Conservation (phyloP, 371 early-diverging fungal genomes). For the Mucor racemosus region DNA sequence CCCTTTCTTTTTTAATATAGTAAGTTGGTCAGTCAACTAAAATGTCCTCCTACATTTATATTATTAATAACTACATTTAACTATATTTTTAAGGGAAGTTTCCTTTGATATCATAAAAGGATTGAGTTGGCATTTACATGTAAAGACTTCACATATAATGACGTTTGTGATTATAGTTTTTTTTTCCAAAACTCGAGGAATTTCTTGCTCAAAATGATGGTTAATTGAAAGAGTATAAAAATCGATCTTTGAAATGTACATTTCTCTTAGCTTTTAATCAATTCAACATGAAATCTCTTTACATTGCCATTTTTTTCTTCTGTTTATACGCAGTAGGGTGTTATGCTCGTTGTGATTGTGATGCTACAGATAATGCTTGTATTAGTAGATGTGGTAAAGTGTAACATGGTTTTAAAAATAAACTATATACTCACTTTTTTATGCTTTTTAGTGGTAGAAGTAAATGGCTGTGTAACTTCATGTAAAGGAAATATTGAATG, state of each 20-base stretch:
- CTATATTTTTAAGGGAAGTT: neutral
- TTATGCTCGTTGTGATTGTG: slow-evolving; percentile 29
- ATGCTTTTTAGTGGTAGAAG: slow-evolving; percentile 18
- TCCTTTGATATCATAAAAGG: too few species aligned
- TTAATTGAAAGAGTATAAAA: too few species aligned
- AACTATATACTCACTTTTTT: neutral
- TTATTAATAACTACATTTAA: neutral
- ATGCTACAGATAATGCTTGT: slow-evolving; percentile 23
- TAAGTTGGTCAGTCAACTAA: neutral
- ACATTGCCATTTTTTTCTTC: slow-evolving; percentile 11
- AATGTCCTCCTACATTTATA: neutral
- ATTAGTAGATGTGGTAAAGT: slow-evolving; percentile 34
- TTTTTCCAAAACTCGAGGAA: too few species aligned
- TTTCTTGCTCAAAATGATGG: too few species aligned
- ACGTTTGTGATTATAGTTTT: too few species aligned
- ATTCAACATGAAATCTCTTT: slow-evolving; percentile 21
- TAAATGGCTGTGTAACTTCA: slow-evolving; percentile 27
- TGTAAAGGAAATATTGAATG: slow-evolving; percentile 16
- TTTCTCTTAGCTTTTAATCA: neutral
- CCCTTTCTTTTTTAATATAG: neutral
- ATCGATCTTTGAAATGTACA: neutral
- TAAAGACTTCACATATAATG: neutral
- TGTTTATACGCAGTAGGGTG: slow-evolving; percentile 22
- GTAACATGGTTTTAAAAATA: neutral
- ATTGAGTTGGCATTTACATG: too few species aligned